Base-by-base conservation (phyloP, 1,139 yeast species). In the Candida labiduridarum region DNA sequence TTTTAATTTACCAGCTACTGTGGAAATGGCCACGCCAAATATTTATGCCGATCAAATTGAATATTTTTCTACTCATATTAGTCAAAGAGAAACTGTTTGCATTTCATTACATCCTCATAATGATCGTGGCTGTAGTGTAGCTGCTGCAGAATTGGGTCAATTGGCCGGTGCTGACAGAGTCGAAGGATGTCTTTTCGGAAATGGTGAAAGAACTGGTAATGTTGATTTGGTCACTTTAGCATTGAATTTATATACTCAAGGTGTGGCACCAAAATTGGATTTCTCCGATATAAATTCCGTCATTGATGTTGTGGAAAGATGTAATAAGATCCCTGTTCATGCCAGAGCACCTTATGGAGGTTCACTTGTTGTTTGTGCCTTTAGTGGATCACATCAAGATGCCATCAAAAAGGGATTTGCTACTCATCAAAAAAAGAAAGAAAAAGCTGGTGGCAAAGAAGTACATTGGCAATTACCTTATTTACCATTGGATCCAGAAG, bases 21-120 rank as follows among this genome's bases (percentile, higher is more conserved):
- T 76, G 8, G 81, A 76, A 59, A 76, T 76, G 59, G 71, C 80
- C 7, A 65, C 77, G 22, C 81, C 81, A 16, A 76, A 76, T 53
- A 68, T 75, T n/a, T 76, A 76, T 53, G 81, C 81, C 44, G 81
- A 76, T 59, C 81, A 76, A 61, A 76, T 76, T 55, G 81, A 76
- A 59, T 76, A 74, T 58, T 76, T 76, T 58, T 67, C 76, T 47
- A 70, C 63, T 41, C 59, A 75, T 51, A 74, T 76, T 41, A 57
- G 72, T 41, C 76, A 76, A 50, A 65, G 80, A 56, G 80, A 76
- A 56, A 75, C 72, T 56, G 67, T 76, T 25, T 70, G 77, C 53
- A 72, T 76, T 49, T 74, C 80, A 18, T 72, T 76, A 39, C 81
- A 76, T 58, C 76, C 79, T 46, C 81, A 76, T 58, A 76, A 76